Base-by-base conservation (phyloP, 768 basidiomycete species). In the Saitozyma sp. region DNA sequence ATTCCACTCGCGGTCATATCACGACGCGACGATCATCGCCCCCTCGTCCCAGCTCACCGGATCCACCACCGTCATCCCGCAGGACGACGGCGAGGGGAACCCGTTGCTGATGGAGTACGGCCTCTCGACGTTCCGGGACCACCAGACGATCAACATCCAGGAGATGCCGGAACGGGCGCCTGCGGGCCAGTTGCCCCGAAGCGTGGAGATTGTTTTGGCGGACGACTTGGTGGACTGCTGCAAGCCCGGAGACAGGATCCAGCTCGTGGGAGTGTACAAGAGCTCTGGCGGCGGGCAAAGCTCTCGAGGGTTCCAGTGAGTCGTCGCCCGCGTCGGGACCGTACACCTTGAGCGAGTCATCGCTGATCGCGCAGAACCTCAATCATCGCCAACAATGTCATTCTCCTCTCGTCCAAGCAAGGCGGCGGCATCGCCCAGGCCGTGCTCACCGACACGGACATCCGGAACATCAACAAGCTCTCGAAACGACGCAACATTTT, bases 131-230 rank as follows among this genome's bases (percentile, higher is more conserved):
- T 99, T 96, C 83, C 84, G 91, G 60, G 96, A 99, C 80, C 92
- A 98, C 80, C 96, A 99, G 80, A 87, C 92, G 67, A 91, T 98
- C 76, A 92, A 88, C 79, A 98, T 99, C 65, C 96, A 99, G 82
- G 96, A 99, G 77, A 98, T 99, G 95, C 96, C 96, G 3, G 96
- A 99, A 81, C 87, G 96, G 20, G 94, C 96, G 13, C 96, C 96
- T 29, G 90, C 96, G 50, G 96, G 96, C 38, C 95, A 97, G 79
- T 83, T 99, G 38, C 96, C 96, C 50, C 85, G 96, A 53, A 94
- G 93, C 72, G 93, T 92, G 42, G 96, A 99, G 79, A 89, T 98
- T 56, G 90, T 97, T 50, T 81, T 97, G 66, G 95, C 96, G 69
- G 94, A 96, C 66, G 96, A 99, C 78, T 82, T 98, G 54, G 96